These are phyloP conservation scores for Microcyclospora pomicola DNA, from an alignment of 2,329 filamentous ascomycete species.

Conservation along the genomic window DNA sequence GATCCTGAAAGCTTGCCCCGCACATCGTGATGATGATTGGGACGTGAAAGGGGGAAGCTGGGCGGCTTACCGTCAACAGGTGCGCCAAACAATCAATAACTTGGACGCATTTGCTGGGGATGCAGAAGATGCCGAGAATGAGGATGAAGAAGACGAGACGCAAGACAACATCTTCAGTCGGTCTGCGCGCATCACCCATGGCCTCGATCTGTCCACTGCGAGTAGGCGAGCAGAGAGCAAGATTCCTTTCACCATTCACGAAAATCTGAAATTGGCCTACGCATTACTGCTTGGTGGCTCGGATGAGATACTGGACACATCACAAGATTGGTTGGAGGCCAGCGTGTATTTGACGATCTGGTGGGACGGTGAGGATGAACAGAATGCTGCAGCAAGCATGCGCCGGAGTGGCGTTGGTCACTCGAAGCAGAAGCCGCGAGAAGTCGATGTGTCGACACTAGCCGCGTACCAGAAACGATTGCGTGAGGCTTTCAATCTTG, in stretches of 20 bases:
- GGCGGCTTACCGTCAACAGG: conserved; percentile 67
- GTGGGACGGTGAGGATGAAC: conserved; percentile 66
- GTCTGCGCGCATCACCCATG: conserved; percentile 33
- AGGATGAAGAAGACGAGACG: conserved; percentile 30
- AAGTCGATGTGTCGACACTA: conserved; percentile 39
- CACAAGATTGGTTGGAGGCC: conserved; percentile 88
- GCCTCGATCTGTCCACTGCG: conserved; percentile 42
- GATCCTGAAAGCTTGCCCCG: conserved; percentile 61
- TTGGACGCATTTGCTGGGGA: conserved; percentile 71
- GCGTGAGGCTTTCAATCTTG: conserved; percentile 51
- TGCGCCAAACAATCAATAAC: conserved; percentile 53
- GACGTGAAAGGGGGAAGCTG: conserved; percentile 70
- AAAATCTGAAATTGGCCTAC: conserved; percentile 69
- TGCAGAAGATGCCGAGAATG: conserved; percentile 37
- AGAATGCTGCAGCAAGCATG: conserved; percentile 20
- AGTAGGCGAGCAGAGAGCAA: conserved; percentile 66
- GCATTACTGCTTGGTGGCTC: conserved; percentile 64
- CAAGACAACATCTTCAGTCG: conserved; percentile 18
- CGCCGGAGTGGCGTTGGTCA: conserved; percentile 16
- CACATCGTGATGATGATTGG: conserved; percentile 55
- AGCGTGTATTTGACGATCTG: conserved; percentile 70
- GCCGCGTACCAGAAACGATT: conserved; percentile 64
- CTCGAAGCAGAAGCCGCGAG: conserved; percentile 25
- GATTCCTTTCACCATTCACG: conserved; percentile 81
- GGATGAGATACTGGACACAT: conserved; percentile 58